phyloP scores from a whole-genome alignment of 1,284 basidiomycete species.

The Austroboletus niveus region DNA sequence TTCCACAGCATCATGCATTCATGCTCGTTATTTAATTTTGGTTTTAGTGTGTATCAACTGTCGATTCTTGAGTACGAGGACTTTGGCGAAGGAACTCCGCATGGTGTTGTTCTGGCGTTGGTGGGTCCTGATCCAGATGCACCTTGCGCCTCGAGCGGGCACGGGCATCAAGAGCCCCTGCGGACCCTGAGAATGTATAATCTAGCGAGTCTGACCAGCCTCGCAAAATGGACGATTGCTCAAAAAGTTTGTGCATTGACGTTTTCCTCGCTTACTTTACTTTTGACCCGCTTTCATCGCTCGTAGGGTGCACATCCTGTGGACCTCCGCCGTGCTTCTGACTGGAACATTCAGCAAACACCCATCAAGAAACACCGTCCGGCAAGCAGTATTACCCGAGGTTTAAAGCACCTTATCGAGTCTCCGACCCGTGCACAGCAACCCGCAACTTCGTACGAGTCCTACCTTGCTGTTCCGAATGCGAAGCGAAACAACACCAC shows the following conservation, averaged over 20 bases:
- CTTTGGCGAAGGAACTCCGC: conserved; percentile 54
- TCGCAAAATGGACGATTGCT: conserved; percentile 69
- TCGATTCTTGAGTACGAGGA: conserved; percentile 67
- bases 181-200: conserved; percentile 76
- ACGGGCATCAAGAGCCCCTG: conserved; percentile 45
- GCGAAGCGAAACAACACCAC: conserved; percentile 28
- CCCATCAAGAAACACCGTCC: conserved; percentile 54
- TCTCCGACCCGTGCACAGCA: conserved; percentile 33
- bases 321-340: conserved; percentile 51
- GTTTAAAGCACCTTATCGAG: conserved; percentile 56
- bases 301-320: conserved; percentile 58
- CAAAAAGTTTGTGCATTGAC: conserved; percentile 51
- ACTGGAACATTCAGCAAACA: conserved; percentile 50
- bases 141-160: conserved; percentile 39
- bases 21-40: conserved; percentile 3
- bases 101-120: conserved; percentile 72
- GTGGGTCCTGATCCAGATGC: conserved; percentile 59
- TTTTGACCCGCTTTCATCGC: conserved; percentile 6
- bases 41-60: conserved; percentile 68
- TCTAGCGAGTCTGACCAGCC: conserved; percentile 64
- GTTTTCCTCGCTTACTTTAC: conserved; percentile 1
- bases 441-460: conserved; percentile 34
- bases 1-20: neutral
- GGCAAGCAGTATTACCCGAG: conserved; percentile 57
- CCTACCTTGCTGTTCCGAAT: conserved; percentile 29